Evolutionary conservation across 495 filamentous ascomycete species (phyloP).

Genomic region (Achaetomiella virescens): DNA sequence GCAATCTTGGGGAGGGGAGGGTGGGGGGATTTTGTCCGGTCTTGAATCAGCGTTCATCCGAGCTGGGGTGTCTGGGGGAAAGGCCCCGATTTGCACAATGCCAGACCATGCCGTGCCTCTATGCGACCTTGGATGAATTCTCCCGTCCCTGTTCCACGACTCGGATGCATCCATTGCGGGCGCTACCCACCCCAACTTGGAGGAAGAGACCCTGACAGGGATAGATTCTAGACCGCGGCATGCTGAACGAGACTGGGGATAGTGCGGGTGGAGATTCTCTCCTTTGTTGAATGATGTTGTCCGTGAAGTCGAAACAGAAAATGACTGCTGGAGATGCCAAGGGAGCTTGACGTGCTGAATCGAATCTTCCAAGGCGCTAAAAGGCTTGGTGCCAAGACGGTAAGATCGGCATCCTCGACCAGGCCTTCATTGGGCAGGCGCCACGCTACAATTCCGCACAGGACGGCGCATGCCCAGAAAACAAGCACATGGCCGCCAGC

Average conservation of each 20-base stretch:
- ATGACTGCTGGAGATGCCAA: not conserved
- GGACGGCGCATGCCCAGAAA: not conserved
- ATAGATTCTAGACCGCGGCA: not conserved
- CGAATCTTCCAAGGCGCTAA: conserved; percentile 8
- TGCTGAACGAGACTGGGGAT: too few relatives aligned
- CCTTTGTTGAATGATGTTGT: not conserved
- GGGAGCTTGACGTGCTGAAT: not conserved
- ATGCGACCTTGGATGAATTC: conserved; percentile 7
- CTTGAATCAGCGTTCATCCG: not conserved
- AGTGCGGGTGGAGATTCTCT: too few relatives aligned
- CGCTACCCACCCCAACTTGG: not conserved
- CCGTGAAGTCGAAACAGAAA: conserved; percentile 5
- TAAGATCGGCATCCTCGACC: conserved; percentile 5
- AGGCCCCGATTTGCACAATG: not conserved
- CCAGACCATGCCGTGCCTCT: not conserved
- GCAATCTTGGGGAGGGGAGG: not conserved
- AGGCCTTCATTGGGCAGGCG: not conserved
- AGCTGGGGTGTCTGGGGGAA: not conserved
- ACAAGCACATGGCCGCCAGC: conserved; percentile 1
- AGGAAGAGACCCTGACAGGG: not conserved
- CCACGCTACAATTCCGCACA: conserved; percentile 1
- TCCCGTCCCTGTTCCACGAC: not conserved
- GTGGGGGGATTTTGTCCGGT: too few relatives aligned
- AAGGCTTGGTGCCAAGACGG: conserved; percentile 7
- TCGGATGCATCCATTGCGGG: not conserved